Conservation (phyloP, 164 flowering plant species). For the Berberis thunbergii region DNA sequence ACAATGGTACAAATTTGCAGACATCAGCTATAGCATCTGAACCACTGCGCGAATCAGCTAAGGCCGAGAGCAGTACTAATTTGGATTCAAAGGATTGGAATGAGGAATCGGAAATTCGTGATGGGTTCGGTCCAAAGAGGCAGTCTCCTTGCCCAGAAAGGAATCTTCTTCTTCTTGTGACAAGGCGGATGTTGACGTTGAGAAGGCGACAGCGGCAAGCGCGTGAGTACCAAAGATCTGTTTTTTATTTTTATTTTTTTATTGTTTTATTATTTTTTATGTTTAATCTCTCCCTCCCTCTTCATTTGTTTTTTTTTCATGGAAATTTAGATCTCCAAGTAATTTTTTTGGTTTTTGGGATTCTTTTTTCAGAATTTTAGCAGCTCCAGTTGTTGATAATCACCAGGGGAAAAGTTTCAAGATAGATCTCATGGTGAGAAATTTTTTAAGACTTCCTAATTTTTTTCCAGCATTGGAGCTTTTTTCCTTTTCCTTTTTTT, state of each 20-base stretch:
- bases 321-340: background rate
- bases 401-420: conserved; percentile 56
- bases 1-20: conserved; percentile 22
- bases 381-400: conserved; percentile 16
- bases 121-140: background rate
- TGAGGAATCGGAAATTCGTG: conserved; percentile 28
- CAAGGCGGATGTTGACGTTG: conserved; percentile 25
- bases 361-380: conserved; percentile 9
- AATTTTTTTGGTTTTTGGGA: background rate
- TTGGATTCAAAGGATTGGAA: conserved; percentile 15
- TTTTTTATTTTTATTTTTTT: background rate
- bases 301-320: no score
- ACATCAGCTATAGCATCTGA: no score
- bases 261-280: no score
- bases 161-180: conserved; percentile 33
- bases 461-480: background rate
- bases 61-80: no score
- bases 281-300: no score
- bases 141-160: conserved; percentile 24
- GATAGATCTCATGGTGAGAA: conserved; percentile 91
- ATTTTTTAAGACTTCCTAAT: background rate
- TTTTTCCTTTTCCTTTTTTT: background rate
- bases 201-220: conserved; percentile 16
- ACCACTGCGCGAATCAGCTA: no score
- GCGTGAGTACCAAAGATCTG: conserved; percentile 27